Conservation (phyloP, 257 asterid species). For the Linaria vulgaris region DNA sequence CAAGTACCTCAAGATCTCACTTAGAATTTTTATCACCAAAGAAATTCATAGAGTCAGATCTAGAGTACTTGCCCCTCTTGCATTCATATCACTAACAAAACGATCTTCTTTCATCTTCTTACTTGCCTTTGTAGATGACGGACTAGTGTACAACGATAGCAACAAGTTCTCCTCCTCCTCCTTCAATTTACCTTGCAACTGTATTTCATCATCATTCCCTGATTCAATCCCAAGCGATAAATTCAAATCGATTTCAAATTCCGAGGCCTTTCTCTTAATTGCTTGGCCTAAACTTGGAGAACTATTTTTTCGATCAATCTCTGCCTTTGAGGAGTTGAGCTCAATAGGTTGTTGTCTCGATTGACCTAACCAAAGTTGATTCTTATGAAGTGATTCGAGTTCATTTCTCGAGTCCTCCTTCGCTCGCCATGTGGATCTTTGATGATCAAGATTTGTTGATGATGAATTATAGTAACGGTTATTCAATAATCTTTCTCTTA, state of each 20-base stretch:
- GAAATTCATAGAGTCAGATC: conserved; percentile 99
- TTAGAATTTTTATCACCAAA: conserved; percentile 56
- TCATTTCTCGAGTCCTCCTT: conserved; percentile 21
- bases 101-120: conserved; percentile 40
- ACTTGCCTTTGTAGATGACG: conserved; percentile 27
- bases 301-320: conserved; percentile 5
- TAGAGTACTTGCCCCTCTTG: conserved; percentile 74
- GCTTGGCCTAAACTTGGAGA: conserved; percentile 2
- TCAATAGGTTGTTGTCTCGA: conserved; percentile 41
- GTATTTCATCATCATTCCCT: conserved; percentile 22
- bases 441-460: conserved; percentile 34
- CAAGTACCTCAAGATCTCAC: conserved; percentile 80
- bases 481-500: conserved; percentile 31
- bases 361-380: conserved; percentile 26
- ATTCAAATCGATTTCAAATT: conserved; percentile 45
- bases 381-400: conserved; percentile 27
- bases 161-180: conserved; percentile 39
- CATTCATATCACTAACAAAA: conserved; percentile 29
- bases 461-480: conserved; percentile 31
- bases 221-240: conserved; percentile 54
- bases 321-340: conserved; percentile 18
- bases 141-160: conserved; percentile 40
- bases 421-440: conserved; percentile 28
- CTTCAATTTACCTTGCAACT: background rate
- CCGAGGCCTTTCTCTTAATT: conserved; percentile 48